Base-by-base conservation (phyloP, 345 rosid species). In the Clarkia xantiana region DNA sequence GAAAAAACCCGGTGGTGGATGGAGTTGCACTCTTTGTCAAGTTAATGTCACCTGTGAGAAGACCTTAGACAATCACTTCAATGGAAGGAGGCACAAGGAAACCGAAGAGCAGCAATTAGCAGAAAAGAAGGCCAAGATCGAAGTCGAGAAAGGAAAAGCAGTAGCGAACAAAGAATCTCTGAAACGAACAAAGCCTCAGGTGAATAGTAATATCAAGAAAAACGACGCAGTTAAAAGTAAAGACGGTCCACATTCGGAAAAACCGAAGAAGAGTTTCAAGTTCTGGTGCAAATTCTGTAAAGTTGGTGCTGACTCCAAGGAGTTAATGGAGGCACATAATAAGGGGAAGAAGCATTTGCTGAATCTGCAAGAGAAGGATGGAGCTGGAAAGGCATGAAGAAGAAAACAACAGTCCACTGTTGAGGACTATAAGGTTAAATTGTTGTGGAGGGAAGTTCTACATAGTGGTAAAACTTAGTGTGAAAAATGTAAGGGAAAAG, bases 201-300 rank as follows among this genome's bases (percentile, higher is more conserved):
- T n/a, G n/a, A n/a, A n/a, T n/a, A n/a, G 34, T 3, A 16, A 22
- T 22, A 22, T 22, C 25, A 22, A 22, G 25, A 22, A 22, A 2
- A 22, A 2, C 25, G 2, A 22, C 5, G 25, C 25, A 22, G 25
- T 22, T 2, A 22, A 22, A 22, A 22, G 5, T 22, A 22, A 22
- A 22, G 25, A 22, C 25, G 5, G 25, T 22, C 25, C 25, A 22
- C 25, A 22, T 2, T 22, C 25, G 5, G 25, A 25, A 23, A 59
- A 45, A 23, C 44, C 14, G 47, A 53, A 19, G 44, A 63, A 51
- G 55, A 54, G 40, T 43, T 73, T 53, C 39, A 51, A 51, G 45
- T 49, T 72, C 63, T 65, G 79, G 94, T 86, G 96, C 39, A 66
- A 70, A 42, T 44, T 39, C 12, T 86, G 94, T 62, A 56, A 46